Base-by-base conservation (phyloP, 2,329 filamentous ascomycete species). In the Teratosphaeria viscida region DNA sequence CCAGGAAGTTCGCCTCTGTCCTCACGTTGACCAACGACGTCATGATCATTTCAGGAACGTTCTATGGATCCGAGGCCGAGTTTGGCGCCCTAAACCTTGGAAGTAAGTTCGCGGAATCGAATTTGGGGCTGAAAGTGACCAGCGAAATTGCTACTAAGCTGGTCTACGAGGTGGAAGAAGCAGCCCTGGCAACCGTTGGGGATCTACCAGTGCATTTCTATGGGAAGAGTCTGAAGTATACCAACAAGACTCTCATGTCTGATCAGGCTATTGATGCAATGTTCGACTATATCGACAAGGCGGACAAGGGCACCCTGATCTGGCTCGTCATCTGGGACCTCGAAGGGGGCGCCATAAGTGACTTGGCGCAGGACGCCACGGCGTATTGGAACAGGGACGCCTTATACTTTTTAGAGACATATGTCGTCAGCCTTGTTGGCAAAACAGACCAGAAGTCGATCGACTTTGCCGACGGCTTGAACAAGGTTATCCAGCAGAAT, bases 381-480 rank as follows among this genome's bases (percentile, higher is more conserved):
- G 64, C 64, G 32, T 65, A 65, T 59, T 63, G 61, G 59, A 60
- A 65, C 19, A 58, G 63, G 19, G 66, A 68, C 54, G 63, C 66
- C 2, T 39, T 65, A 16, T 62, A 61, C 29, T 65, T 60, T 47
- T 47, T 63, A 52, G 63, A 65, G 59, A 60, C 58, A 43, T 65
- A 64, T 35, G 61, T 64, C 14, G 34, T 66, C 27, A 65, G 61
- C 32, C 57, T 57, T 8, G 34, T 63, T 4, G 59, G 56, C 32
- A 52, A 35, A 14, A 60, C 60, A 11, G 59, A 60, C 12, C 60
- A 61, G 56, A 43, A 55, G 26, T 49, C 43, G 43, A 49, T 19
- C 8, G 43, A 49, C 43, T 49, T 49, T 23, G 53, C 59, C 35
- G 61, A 60, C 55, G 53, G 55, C 23, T 56, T 43, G 52, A 47